Evolutionary conservation across 371 early-diverging fungal species (phyloP), one percentile per base, ranked within the genome.

Genomic region (Mortierella sp.): DNA sequence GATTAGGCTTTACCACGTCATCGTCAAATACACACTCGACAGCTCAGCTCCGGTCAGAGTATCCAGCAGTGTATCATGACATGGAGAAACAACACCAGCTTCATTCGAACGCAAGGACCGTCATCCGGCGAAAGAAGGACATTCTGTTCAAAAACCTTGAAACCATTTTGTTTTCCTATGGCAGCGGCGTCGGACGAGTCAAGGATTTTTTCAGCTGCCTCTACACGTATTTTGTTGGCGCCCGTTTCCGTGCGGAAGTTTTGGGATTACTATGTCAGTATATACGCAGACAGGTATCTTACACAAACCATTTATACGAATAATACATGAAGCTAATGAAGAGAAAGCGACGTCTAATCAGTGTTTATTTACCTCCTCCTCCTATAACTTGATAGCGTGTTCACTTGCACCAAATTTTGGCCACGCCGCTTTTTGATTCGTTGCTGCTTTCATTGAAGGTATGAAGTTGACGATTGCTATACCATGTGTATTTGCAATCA

Each of bases 401-500:
- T 12, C 89, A 89, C 70, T 70, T 89, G 66, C 90, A 90, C 70
- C 90, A 90, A 78, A 89, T 90, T 37, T 72, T 90, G 39, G 88
- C 86, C 39, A 90, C 91, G 8, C 88, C 90, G 1, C 76, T 90
- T 26, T 89, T 90, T 60, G 70, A 84, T 16, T 89, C 90, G 9
- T 83, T 90, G 77, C 54, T 90, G 1, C 87, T 88, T 43, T 90
- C 91, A 20, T 66, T 90, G 59, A 90, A 89, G 89, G 90, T 90
- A 87, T 47, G 24, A 39, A 6, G n/a, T 61, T 30, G 12, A 18
- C 2, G 59, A 52, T 4, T 52, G n/a, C 52, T 3, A 22, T 52
- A 20, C 20, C 52, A 52, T 52, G 6, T 52, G 20, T 24, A 22
- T 18, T 24, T 3, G 9, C 5, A 22, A 52, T 22, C 52, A 16